A percentile compares a stretch with the other conserved stretches of the same genome.
phyloP scores from a whole-genome alignment of 495 filamentous ascomycete species.

The Penicillium lividum region DNA sequence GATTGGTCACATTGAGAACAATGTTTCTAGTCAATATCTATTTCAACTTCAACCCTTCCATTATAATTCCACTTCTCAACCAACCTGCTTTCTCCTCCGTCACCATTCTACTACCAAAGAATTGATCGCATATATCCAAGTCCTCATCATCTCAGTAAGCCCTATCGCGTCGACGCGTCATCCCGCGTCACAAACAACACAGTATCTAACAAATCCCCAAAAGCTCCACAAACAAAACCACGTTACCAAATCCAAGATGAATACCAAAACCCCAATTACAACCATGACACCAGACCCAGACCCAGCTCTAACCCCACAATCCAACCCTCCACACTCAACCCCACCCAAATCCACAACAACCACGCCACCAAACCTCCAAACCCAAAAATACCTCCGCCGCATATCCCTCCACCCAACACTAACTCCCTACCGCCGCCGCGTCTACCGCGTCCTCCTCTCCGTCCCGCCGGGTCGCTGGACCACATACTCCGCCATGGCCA shows the following conservation, averaged over 20 bases:
- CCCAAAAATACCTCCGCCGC: constrained; percentile 30
- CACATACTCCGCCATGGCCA: constrained; percentile 71
- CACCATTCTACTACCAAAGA: background rate
- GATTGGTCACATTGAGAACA: constrained; percentile 38
- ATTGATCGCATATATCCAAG: background rate
- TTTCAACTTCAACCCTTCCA: background rate
- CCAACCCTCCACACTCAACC: background rate
- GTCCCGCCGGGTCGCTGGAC: constrained; percentile 70
- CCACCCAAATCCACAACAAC: constrained; percentile 3
- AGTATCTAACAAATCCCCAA: too few species aligned
- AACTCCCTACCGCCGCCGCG: constrained; percentile 57
- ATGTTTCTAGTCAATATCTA: constrained; percentile 7
- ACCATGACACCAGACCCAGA: background rate
- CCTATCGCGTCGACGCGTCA: constrained; percentile 9
- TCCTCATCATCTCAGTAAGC: background rate
- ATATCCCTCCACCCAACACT: constrained; percentile 43
- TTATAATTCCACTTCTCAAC: background rate
- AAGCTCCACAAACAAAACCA: too few species aligned
- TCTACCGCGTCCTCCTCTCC: constrained; percentile 67
- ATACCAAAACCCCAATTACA: background rate
- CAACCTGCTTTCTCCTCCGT: background rate
- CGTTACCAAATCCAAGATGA: background rate
- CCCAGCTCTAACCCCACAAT: constrained; percentile 7
- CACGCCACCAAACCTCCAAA: background rate
- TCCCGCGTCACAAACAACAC: background rate